Conservation (phyloP, 495 filamentous ascomycete genomes). For the Thozetella sp. region DNA sequence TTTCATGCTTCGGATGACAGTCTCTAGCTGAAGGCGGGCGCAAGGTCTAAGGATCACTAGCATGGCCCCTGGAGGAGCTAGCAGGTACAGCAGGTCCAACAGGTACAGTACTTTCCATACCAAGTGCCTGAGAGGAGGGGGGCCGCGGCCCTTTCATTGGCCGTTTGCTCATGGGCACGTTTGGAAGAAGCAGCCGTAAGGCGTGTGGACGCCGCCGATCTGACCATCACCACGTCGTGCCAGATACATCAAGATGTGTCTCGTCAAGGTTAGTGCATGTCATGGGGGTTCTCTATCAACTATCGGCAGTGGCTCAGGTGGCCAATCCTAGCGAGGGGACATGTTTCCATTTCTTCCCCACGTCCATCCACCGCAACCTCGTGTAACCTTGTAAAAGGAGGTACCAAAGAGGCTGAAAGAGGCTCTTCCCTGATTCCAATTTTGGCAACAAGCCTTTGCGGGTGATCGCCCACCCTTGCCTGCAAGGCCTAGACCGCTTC, state of each 20-base stretch:
- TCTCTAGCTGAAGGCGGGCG: too few relatives aligned
- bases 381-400: not conserved
- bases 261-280: not conserved
- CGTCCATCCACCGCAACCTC: not conserved
- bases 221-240: not conserved
- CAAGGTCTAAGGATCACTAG: too few relatives aligned
- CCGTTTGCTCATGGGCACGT: too few relatives aligned
- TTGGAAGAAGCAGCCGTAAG: too few relatives aligned
- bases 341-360: not conserved
- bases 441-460: constrained; percentile 8
- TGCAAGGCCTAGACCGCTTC: not conserved
- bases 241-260: not conserved
- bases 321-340: not conserved
- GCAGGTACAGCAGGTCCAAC: too few relatives aligned
- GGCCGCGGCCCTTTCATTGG: too few relatives aligned
- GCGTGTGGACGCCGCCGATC: too few relatives aligned
- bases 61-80: too few relatives aligned
- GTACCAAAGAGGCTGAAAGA: not conserved
- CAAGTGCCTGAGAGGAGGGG: too few relatives aligned
- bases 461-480: not conserved
- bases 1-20: not conserved
- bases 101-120: too few relatives aligned
- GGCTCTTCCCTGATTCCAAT: constrained; percentile 4
- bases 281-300: not conserved
- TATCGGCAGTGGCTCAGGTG: not conserved